These are phyloP conservation scores for Trichoderma harzianum DNA, from an alignment of 2,329 filamentous ascomycete genomes.

Conservation along the genomic window DNA sequence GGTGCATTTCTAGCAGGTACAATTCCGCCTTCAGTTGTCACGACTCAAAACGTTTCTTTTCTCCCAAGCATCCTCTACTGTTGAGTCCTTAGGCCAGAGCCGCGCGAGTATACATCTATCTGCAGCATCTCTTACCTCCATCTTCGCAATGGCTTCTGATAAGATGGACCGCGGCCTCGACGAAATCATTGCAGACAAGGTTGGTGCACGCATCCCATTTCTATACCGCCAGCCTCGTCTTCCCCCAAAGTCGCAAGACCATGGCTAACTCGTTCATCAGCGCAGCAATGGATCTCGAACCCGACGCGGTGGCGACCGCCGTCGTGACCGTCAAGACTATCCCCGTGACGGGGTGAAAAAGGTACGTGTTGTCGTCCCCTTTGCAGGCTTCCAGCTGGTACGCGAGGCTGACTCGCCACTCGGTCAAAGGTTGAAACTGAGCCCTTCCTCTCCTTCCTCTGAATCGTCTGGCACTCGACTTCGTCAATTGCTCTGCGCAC, in stretches of 20 bases:
- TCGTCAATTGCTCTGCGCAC: constrained; percentile 27
- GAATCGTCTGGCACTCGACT: constrained; percentile 27
- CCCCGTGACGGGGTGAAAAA: constrained; percentile 88
- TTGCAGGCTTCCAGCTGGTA: neutral
- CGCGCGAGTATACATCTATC: neutral
- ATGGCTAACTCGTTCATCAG: constrained; percentile 23
- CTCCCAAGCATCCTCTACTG: neutral
- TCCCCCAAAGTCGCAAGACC: neutral
- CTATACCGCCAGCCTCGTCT: constrained; percentile 1
- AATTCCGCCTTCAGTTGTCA: neutral
- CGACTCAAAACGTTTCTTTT: neutral
- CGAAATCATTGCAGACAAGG: constrained; percentile 54
- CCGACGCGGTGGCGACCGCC: constrained; percentile 35
- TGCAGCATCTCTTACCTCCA: neutral
- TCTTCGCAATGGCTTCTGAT: constrained; percentile 33
- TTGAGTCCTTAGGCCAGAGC: neutral
- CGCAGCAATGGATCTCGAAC: constrained; percentile 36
- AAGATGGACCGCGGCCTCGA: constrained; percentile 55
- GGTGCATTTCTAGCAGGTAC: constrained; percentile 2
- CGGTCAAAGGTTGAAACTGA: constrained; percentile 29
- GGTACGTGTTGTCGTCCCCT: constrained; percentile 47
- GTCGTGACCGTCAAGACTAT: constrained; percentile 43
- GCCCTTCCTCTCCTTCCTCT: constrained; percentile 19
- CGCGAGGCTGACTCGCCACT: constrained; percentile 19
- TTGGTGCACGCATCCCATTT: constrained; percentile 25